A percentile compares a stretch with the other conserved stretches of the same genome.
Conservation (phyloP, 1,284 basidiomycete genomes). For the Boletus mariae region DNA sequence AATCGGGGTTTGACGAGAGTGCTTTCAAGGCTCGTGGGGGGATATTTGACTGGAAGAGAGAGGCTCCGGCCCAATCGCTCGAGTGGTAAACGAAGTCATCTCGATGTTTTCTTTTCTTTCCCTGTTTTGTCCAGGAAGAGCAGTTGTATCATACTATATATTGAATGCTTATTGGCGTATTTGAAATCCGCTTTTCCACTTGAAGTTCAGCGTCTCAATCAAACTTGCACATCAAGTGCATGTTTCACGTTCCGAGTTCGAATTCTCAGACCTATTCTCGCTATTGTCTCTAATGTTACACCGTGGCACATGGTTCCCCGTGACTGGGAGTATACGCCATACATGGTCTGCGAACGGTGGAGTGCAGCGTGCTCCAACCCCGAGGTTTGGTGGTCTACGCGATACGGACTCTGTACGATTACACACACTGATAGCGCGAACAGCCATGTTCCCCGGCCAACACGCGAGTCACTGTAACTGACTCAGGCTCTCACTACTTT, state of each 20-base stretch:
- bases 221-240: too few relatives aligned
- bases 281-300: too few relatives aligned
- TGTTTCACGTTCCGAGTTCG: too few relatives aligned
- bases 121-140: too few relatives aligned
- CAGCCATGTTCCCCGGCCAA: not conserved
- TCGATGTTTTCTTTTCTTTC: too few relatives aligned
- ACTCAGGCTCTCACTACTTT: not conserved
- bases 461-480: not conserved
- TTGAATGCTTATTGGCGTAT: too few relatives aligned
- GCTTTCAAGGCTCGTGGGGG: conserved; percentile 36
- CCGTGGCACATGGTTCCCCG: too few relatives aligned
- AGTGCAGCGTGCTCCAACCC: not conserved
- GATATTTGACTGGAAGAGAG: conserved; percentile 33
- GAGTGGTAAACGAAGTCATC: not conserved
- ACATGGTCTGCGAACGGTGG: not conserved
- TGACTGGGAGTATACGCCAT: not conserved
- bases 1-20: conserved; percentile 35
- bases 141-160: too few relatives aligned
- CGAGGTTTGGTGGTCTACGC: not conserved
- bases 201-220: too few relatives aligned
- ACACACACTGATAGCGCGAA: not conserved
- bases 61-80: not conserved
- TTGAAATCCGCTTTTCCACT: too few relatives aligned
- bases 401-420: not conserved
- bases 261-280: too few relatives aligned